A percentile compares a stretch with the other conserved stretches of the same genome.
phyloP scores from a whole-genome alignment of 2,329 filamentous ascomycete species.

The Ramichloridium luteum region DNA sequence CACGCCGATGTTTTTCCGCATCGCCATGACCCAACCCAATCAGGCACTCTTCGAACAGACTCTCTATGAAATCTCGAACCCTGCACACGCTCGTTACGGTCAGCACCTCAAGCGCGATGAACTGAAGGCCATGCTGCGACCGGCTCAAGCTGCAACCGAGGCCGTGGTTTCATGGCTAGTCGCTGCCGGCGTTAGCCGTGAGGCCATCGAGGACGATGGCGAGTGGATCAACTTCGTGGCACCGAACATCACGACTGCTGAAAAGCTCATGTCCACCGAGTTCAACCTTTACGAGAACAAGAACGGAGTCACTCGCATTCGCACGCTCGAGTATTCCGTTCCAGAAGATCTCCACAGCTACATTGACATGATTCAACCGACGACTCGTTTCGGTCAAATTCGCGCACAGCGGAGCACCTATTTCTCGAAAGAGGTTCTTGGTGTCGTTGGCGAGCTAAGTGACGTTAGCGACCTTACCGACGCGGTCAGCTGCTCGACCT shows the following conservation, averaged over 20 bases:
- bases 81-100: slow-evolving; percentile 47
- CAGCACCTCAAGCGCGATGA: slow-evolving; percentile 46
- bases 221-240: slow-evolving; percentile 51
- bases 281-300: slow-evolving; percentile 41
- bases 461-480: slow-evolving; percentile 6
- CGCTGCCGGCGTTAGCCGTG: slow-evolving; percentile 37
- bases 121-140: slow-evolving; percentile 42
- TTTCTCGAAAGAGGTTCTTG: slow-evolving; percentile 6
- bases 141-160: slow-evolving; percentile 35
- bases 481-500: slow-evolving; percentile 6
- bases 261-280: slow-evolving; percentile 43
- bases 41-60: slow-evolving; percentile 40
- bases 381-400: slow-evolving; percentile 43
- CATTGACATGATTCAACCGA: slow-evolving; percentile 48
- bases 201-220: slow-evolving; percentile 35
- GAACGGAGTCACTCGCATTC: slow-evolving; percentile 36
- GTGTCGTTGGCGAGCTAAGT: slow-evolving; percentile 9
- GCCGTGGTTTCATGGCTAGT: slow-evolving; percentile 46
- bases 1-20: slow-evolving; percentile 10
- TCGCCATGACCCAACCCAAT: slow-evolving; percentile 13
- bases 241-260: slow-evolving; percentile 29
- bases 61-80: slow-evolving; percentile 50
- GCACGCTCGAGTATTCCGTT: slow-evolving; percentile 49
- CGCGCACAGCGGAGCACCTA: slow-evolving; percentile 11
- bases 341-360: slow-evolving; percentile 42